Conservation (phyloP, 192 early-diverging fungal species). For the Backusella tuberculispora region DNA sequence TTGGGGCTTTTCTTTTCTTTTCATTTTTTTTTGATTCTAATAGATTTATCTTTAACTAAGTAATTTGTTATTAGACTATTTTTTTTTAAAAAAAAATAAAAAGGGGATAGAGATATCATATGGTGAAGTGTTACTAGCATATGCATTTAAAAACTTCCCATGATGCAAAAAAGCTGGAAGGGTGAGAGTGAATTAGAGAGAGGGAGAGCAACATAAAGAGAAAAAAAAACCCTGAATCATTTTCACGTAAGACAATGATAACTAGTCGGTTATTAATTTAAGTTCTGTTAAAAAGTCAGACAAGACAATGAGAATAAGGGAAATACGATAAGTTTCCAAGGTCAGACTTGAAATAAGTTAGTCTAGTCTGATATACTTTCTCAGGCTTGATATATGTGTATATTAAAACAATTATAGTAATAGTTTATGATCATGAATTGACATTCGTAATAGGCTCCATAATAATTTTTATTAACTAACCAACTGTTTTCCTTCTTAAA, state of each 20-base stretch:
- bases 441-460: no score
- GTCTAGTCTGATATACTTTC: not conserved
- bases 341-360: no score
- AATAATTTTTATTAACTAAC: no score
- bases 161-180: not conserved
- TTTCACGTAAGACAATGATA: constrained; percentile 10
- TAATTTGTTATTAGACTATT: not conserved
- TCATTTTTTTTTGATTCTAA: not conserved
- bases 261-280: not conserved
- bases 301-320: not conserved
- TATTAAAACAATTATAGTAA: no score
- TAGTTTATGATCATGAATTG: no score
- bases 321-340: no score
- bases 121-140: not conserved
- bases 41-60: not conserved
- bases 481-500: no score
- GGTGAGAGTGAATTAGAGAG: not conserved
- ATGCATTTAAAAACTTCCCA: constrained; percentile 2
- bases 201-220: not conserved
- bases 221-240: not conserved
- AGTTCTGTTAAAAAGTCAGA: not conserved
- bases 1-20: not conserved
- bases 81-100: not conserved
- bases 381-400: not conserved
- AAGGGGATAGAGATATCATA: not conserved